Evolutionary conservation across 176 grass and related monocot genomes (phyloP).

Genomic region (Rhynchospora tenuis): DNA sequence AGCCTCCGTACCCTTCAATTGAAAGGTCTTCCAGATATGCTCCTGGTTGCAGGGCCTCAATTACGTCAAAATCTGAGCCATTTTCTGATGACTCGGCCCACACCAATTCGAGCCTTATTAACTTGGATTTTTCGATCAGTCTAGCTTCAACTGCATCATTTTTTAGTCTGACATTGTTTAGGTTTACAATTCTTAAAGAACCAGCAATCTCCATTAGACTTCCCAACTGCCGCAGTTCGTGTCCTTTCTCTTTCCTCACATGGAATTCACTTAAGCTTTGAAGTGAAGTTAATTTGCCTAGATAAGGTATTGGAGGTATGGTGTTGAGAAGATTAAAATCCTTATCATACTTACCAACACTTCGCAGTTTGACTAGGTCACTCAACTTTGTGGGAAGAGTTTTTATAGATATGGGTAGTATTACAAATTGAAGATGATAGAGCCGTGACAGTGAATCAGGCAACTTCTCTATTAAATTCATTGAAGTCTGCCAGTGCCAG

Average conservation of each 20-base stretch:
- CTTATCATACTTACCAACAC: not conserved
- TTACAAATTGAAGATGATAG: slow-evolving; percentile 9
- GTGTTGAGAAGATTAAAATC: not conserved
- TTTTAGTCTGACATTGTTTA: slow-evolving; percentile 15
- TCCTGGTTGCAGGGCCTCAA: slow-evolving; percentile 15
- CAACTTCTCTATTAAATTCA: not conserved
- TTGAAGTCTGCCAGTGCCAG: not conserved
- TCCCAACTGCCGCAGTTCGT: slow-evolving; percentile 13
- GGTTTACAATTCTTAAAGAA: not conserved
- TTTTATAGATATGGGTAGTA: not conserved
- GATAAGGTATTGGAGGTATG: not conserved
- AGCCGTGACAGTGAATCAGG: slow-evolving; percentile 9
- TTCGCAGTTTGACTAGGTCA: not conserved
- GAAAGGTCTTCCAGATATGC: not conserved
- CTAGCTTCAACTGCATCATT: not conserved
- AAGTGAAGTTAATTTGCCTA: slow-evolving; percentile 11
- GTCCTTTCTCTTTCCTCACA: slow-evolving; percentile 10
- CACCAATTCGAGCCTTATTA: not conserved
- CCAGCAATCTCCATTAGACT: slow-evolving; percentile 12
- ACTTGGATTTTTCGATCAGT: not conserved
- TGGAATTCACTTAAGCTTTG: not conserved
- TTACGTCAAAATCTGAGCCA: slow-evolving; percentile 5
- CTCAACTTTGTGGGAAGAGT: not conserved
- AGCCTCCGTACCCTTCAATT: not conserved
- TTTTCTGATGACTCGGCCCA: not conserved